These are phyloP conservation scores for Penicillium occitanis DNA, from an alignment of 2,329 filamentous ascomycete genomes.

Conservation along the genomic window DNA sequence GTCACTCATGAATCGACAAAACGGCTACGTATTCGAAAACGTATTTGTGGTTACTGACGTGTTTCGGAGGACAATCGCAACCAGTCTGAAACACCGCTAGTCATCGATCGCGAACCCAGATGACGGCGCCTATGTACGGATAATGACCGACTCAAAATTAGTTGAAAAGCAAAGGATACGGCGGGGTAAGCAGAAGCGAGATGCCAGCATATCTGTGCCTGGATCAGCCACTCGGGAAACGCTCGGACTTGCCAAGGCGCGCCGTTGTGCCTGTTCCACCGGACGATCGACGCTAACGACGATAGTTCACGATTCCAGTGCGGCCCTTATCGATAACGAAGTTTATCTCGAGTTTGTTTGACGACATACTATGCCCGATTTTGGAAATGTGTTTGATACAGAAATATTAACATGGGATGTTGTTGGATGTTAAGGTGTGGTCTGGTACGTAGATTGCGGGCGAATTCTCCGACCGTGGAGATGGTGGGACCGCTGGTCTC, in stretches of 20 bases:
- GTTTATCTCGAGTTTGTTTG: background rate
- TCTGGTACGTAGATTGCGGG: background rate
- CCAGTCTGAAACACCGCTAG: background rate
- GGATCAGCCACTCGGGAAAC: background rate
- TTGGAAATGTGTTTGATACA: background rate
- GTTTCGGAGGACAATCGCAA: background rate
- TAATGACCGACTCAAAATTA: background rate
- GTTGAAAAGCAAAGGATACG: background rate
- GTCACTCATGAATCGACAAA: no score
- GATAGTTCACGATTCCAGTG: background rate
- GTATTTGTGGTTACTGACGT: background rate
- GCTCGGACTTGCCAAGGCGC: conserved; percentile 8
- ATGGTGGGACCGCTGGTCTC: background rate
- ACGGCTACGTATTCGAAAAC: no score
- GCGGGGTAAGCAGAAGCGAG: background rate
- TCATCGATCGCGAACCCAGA: background rate
- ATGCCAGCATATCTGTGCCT: background rate
- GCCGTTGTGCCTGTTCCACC: background rate
- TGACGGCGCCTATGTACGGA: background rate
- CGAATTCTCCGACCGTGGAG: conserved; percentile 2
- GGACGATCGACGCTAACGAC: background rate
- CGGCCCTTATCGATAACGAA: background rate
- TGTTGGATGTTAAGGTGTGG: background rate
- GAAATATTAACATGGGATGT: background rate
- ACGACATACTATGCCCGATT: background rate